Conservation (phyloP, 768 basidiomycete genomes). For the Tephrocybe sp. region DNA sequence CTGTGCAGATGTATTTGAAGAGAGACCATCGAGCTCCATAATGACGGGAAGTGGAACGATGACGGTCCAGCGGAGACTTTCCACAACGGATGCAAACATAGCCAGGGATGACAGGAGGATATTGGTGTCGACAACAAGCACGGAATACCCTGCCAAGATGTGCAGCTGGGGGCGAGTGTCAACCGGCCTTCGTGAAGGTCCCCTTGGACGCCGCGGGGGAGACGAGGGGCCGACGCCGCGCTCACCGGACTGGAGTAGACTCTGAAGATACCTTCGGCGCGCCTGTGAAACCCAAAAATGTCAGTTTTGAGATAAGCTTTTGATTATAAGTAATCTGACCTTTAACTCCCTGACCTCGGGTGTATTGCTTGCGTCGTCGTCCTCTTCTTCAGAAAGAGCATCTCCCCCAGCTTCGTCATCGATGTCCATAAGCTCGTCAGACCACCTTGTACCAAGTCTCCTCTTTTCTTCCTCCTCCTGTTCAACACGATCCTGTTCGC, state of each 20-base stretch:
- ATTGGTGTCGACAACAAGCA: conserved; percentile 94
- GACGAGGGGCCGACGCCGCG: conserved; percentile 25
- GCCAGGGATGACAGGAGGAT: conserved; percentile 84
- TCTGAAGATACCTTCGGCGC: conserved; percentile 71
- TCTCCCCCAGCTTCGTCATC: conserved; percentile 56
- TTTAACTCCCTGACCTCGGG: conserved; percentile 80
- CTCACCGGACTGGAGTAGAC: conserved; percentile 54
- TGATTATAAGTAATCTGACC: conserved; percentile 39
- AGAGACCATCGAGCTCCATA: conserved; percentile 96
- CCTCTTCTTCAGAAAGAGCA: conserved; percentile 45
- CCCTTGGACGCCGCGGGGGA: conserved; percentile 26
- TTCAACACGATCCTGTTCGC: conserved; percentile 65
- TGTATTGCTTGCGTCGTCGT: conserved; percentile 68
- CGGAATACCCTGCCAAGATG: conserved; percentile 82
- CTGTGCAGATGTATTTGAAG: conserved; percentile 50
- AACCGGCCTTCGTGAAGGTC: conserved; percentile 24
- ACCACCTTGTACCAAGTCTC: conserved; percentile 59
- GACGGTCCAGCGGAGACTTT: conserved; percentile 82
- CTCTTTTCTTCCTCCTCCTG: conserved; percentile 69
- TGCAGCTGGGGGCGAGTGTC: conserved; percentile 42
- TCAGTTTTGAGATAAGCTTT: conserved; percentile 11
- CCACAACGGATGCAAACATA: conserved; percentile 72
- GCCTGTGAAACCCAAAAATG: conserved; percentile 46
- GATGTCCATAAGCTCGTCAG: conserved; percentile 71
- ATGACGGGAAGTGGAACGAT: conserved; percentile 92